Base-by-base conservation (phyloP, 2,329 filamentous ascomycete species). In the Beauveria caledonica region DNA sequence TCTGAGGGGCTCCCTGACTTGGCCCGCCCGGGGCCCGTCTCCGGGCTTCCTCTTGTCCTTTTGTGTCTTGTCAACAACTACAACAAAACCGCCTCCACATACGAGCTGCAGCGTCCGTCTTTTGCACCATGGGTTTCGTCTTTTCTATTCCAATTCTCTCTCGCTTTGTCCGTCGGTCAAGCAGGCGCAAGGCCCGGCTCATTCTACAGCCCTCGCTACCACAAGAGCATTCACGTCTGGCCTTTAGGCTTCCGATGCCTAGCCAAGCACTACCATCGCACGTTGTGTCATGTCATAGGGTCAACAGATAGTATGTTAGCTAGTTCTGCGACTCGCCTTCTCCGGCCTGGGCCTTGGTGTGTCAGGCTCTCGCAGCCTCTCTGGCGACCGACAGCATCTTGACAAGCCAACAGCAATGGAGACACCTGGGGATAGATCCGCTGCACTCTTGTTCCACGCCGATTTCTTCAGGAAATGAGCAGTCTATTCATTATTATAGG, bases 381-480 rank as follows among this genome's bases (percentile, higher is more conserved):
- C 45, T 45, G 15, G 29, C 39, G 19, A 45, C 44, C n/a, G 54
- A 19, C 25, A 45, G 11, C 27, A 27, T 57, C 29, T 2, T 15
- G 15, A 36, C 21, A 39, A 49, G 27, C 45, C 44, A 49, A 57
- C 53, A 36, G 33, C 29, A 57, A 33, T 49, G 11, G 33, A n/a
- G 11, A 23, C 5, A n/a, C 42, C 33, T 17, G 36, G 51, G 36
- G 51, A 54, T 10, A 23, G 44, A 51, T 51, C 48, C 27, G 27
- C 9, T 51, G 48, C n/a, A 13, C 48, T 51, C 27, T 21, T 36
- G n/a, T 36, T 36, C 33, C 33, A 36, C 33, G 33, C 33, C 45
- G 44, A 49, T 29, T 25, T 49, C 21, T 27, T 45, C 19, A 45
- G 39, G 57, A 59, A 59, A 59, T 59, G 57, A 59, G 49, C 39